Evolutionary conservation across 1,139 yeast genomes (phyloP), one percentile per base, ranked within the genome.

Genomic region (Saccharomyces pastorianus): DNA sequence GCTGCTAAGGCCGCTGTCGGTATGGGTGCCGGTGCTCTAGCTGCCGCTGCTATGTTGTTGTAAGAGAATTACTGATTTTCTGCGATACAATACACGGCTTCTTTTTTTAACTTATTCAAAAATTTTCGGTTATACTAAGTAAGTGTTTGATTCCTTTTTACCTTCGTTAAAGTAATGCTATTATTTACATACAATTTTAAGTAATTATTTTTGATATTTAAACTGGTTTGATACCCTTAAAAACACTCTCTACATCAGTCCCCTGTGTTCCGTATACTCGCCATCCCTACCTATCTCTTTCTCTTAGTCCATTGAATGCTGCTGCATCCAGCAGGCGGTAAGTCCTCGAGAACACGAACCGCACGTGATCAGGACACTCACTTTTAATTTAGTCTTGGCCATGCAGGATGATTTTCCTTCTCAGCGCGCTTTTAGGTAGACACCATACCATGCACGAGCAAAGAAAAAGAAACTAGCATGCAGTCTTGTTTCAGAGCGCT

Each of bases 21-120:
- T 20, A 20, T 20, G 23, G 23, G 23, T 20, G 23, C 23, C 23
- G 23, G 23, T 20, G 23, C 23, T 20, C 23, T 20, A 20, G 23
- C 23, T 4, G 23, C 23, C 13, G 59, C 56, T 14, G 63, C 58
- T 38, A 52, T 61, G 48, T 51, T 60, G 49, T 48, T 59, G 53
- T 34, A 32, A 32, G 14, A 32, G n/a, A n/a, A n/a, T n/a, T n/a
- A n/a, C 38, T 32, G 38, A 32, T 32, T 32, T 32, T 32, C 14
- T 32, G 6, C 14, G 4, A 32, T 32, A 32, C 38, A 32, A 5
- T n/a, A 32, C 8, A 11, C 14, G 38, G 38, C 14, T 32, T 32
- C 6, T 32, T 32, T 32, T 9, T 9, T 4, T 32, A 13, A 2
- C n/a, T 32, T 32, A 32, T 32, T 32, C 38, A 11, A 32, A 32